A percentile compares a stretch with the other conserved stretches of the same genome.
Conservation (phyloP, 768 basidiomycete species). For the Lanmaoa rubissima region DNA sequence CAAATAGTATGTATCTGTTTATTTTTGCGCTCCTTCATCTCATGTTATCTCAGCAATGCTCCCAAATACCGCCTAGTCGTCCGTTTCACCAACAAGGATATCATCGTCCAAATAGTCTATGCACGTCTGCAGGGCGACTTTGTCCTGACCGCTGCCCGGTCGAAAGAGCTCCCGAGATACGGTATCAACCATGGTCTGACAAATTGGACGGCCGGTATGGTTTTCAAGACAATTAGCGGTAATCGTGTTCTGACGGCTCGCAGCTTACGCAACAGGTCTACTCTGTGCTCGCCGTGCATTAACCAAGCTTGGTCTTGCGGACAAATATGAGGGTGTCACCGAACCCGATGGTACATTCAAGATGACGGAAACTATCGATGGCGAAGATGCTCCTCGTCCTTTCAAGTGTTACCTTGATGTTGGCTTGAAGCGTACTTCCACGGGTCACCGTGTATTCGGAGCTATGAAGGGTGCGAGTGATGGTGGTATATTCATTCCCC, state of each 20-base stretch:
- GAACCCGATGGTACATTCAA: constrained; percentile 88
- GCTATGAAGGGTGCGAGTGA: constrained; percentile 98
- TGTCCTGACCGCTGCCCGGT: constrained; percentile 83
- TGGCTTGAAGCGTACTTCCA: constrained; percentile 96
- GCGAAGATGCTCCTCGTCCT: constrained; percentile 93
- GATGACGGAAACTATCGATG: constrained; percentile 83
- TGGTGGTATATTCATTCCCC: constrained; percentile 97
- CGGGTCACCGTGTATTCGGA: constrained; percentile 95
- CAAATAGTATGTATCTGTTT: constrained; percentile 72
- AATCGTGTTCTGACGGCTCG: constrained; percentile 1
- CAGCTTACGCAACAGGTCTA: constrained; percentile 96
- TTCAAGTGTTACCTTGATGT: constrained; percentile 99
- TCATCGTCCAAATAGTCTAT: constrained; percentile 94
- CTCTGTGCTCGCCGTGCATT: constrained; percentile 93
- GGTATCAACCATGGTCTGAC: constrained; percentile 98
- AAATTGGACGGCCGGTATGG: constrained; percentile 93
- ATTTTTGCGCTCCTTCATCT: constrained; percentile 4
- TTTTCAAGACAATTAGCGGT: background rate
- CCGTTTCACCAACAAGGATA: constrained; percentile 96
- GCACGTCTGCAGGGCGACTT: constrained; percentile 98
- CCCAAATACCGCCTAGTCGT: constrained; percentile 99
- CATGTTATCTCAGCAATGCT: constrained; percentile 60
- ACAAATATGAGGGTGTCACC: constrained; percentile 93
- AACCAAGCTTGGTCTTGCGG: constrained; percentile 91
- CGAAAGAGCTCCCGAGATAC: constrained; percentile 90